phyloP scores from a whole-genome alignment of 1,139 yeast species.

The Candida smagusa region DNA sequence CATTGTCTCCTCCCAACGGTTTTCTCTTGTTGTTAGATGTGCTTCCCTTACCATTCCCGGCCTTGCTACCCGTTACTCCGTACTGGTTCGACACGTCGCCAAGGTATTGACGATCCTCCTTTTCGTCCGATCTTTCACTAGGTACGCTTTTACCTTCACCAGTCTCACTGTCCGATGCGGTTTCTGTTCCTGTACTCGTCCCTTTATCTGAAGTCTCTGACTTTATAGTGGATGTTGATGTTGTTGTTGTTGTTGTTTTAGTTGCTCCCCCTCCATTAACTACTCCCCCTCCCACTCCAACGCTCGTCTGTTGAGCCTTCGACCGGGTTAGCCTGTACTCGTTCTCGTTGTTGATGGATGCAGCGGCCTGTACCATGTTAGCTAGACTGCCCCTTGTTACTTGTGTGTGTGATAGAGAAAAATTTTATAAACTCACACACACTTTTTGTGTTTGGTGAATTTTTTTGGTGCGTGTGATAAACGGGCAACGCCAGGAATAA shows the following conservation, averaged over 20 bases:
- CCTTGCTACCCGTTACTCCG: constrained; percentile 16
- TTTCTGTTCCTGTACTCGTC: not conserved
- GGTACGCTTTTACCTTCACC: not conserved
- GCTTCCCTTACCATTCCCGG: constrained; percentile 2
- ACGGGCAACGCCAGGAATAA: not conserved
- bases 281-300: constrained; percentile 3
- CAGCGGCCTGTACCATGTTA: constrained; percentile 30
- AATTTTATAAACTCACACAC: not conserved
- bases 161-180: constrained; percentile 5
- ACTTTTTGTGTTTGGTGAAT: not conserved
- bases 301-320: constrained; percentile 15
- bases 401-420: not conserved
- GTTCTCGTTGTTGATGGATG: constrained; percentile 34
- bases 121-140: constrained; percentile 7
- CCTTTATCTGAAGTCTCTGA: no score
- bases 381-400: not conserved
- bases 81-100: constrained; percentile 44
- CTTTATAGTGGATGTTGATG: no score
- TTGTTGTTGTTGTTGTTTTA: not conserved
- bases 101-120: constrained; percentile 27
- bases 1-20: constrained; percentile 36
- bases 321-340: constrained; percentile 37
- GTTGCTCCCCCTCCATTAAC: constrained; percentile 5
- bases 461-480: not conserved
- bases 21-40: constrained; percentile 18